Conservation (phyloP, 768 basidiomycete species). For the Collybia mongolica region DNA sequence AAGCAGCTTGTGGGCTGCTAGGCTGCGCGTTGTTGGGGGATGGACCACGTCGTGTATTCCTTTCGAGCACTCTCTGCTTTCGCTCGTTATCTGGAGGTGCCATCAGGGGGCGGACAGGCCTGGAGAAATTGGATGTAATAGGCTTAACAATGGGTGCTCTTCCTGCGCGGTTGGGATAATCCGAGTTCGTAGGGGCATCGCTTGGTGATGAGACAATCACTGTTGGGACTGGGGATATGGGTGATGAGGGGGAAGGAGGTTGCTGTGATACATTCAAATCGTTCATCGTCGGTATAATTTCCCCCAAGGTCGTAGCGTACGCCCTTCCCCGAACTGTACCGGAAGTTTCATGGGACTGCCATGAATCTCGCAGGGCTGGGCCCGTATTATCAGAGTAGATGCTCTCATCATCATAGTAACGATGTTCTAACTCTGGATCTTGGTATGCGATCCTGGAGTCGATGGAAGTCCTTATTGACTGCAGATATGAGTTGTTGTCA, state of each 20-base stretch:
- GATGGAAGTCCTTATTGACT: constrained; percentile 21
- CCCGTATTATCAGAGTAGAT: constrained; percentile 35
- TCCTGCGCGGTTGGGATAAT: constrained; percentile 18
- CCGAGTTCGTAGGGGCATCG: constrained; percentile 13
- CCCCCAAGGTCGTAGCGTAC: background rate
- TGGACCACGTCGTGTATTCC: constrained; percentile 47
- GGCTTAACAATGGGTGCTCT: constrained; percentile 44
- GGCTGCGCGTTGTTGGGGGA: constrained; percentile 21
- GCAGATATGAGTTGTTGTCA: constrained; percentile 35
- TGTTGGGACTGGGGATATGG: constrained; percentile 38
- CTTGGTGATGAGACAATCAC: constrained; percentile 54
- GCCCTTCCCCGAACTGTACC: constrained; percentile 6
- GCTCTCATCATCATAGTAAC: constrained; percentile 38
- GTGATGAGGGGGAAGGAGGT: constrained; percentile 10
- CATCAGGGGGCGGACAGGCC: constrained; percentile 50
- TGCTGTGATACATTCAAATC: constrained; percentile 2
- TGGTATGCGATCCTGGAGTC: constrained; percentile 28
- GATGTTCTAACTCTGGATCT: constrained; percentile 28
- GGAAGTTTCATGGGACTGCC: constrained; percentile 29
- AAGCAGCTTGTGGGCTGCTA: background rate
- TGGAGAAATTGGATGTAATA: constrained; percentile 60
- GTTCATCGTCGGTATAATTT: background rate
- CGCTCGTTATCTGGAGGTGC: constrained; percentile 38
- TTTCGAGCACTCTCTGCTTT: constrained; percentile 52
- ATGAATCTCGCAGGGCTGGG: constrained; percentile 37